Evolutionary conservation across 108 stramenopile genomes (phyloP), one percentile per base, ranked within the genome.

Genomic region (Schizochytrium sp.): DNA sequence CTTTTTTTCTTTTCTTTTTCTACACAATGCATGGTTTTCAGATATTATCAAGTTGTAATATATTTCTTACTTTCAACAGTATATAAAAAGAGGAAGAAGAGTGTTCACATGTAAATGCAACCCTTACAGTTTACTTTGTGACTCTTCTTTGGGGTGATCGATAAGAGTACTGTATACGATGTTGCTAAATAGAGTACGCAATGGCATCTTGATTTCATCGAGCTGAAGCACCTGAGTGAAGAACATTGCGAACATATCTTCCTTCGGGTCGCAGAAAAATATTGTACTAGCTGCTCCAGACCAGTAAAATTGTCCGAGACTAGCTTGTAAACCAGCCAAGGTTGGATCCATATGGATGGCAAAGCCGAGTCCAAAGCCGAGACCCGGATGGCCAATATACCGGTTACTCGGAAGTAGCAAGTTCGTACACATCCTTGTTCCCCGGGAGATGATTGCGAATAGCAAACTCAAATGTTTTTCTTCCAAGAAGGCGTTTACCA

Each of bases 361-460:
- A 38, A 88, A 56, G 28, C 83, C 90, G 17, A 87, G 87, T 4
- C 90, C 90, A 89, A 90, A 90, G 15, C 90, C 90, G 28, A 55
- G 8, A 10, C 90, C 90, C 13, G 46, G 72, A 41, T 40, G 40
- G 42, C 55, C 87, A 87, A 1, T 53, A 40, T 17, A 88, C 42
- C 40, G 87, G 88, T 8, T 69, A 69, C 40, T 15, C 44, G 15
- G 87, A 60, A 17, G 72, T 40, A 13, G 90, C 47, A 46, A 88
- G n/a, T 46, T 55, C 57, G 13, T 15, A 50, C n/a, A 90, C 44
- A 2, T 69, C 56, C 17, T 15, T 8, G 64, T 72, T 57, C 17
- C 50, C 88, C 10, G 73, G 73, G 13, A 90, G 55, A 46, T 90
- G 90, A 49, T 72, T 90, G 19, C 38, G 50, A 10, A 50, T 13